Percentiles rank a stretch among this genome's conserved stretches.
Evolutionary conservation across 2,329 filamentous ascomycete genomes (phyloP).

Genomic region (Aspergillus flavus): DNA sequence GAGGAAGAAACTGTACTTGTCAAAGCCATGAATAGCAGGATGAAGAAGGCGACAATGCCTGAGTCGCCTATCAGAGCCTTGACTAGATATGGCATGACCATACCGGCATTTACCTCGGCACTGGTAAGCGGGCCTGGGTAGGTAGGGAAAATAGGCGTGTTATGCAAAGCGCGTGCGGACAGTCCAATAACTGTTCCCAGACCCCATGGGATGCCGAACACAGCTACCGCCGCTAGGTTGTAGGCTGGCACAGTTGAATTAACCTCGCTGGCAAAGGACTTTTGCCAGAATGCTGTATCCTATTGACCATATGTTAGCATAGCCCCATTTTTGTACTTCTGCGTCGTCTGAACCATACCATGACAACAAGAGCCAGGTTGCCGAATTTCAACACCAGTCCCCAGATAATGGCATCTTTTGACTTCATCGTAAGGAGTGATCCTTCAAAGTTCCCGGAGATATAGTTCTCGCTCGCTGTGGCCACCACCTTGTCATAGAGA

Average conservation of each 20-base stretch:
- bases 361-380: constrained; percentile 53
- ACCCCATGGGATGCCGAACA: constrained; percentile 53
- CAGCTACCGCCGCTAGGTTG: constrained; percentile 48
- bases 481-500: constrained; percentile 52
- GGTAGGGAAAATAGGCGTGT: constrained; percentile 49
- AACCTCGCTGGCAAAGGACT: constrained; percentile 54
- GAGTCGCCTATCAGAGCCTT: constrained; percentile 48
- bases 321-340: neutral
- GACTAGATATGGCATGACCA: constrained; percentile 53
- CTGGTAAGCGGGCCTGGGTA: constrained; percentile 47
- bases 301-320: neutral
- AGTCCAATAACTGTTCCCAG: constrained; percentile 52
- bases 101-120: constrained; percentile 46
- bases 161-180: constrained; percentile 48
- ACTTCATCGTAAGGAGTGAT: constrained; percentile 54
- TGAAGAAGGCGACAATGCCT: constrained; percentile 48
- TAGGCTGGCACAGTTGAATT: constrained; percentile 52
- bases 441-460: constrained; percentile 52
- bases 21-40: constrained; percentile 56
- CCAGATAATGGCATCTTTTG: constrained; percentile 47
- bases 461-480: constrained; percentile 44
- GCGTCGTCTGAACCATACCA: constrained; percentile 34
- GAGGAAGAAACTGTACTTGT: constrained; percentile 54
- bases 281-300: constrained; percentile 58
- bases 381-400: constrained; percentile 53